Conservation (phyloP, 768 basidiomycete genomes). For the Leccinum incarnatum region DNA sequence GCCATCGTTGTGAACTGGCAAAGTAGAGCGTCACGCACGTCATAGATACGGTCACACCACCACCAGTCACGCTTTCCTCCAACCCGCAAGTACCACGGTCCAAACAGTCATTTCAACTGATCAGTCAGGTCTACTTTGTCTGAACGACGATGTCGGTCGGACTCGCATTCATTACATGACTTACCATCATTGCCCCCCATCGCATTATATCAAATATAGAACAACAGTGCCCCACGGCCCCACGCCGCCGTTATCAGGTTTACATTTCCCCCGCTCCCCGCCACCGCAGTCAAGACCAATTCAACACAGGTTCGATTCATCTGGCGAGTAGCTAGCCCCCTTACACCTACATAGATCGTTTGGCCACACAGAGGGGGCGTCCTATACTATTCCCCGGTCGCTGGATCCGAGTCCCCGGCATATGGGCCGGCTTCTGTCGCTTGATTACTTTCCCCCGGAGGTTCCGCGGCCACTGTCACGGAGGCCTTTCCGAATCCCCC, state of each 20-base stretch:
- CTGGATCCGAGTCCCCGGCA: neutral
- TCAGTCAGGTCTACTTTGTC: neutral
- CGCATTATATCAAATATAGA: neutral
- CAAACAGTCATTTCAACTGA: neutral
- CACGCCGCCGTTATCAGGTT: neutral
- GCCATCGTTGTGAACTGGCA: slow-evolving; percentile 25
- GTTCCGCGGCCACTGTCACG: neutral
- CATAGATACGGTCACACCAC: neutral
- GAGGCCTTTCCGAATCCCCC: neutral
- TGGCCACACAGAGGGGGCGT: neutral
- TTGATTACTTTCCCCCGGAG: neutral
- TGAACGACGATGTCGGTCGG: neutral
- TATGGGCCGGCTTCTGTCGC: neutral
- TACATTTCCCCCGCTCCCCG: neutral
- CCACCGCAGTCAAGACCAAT: slow-evolving; percentile 3
- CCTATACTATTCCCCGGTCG: neutral
- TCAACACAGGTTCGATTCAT: neutral
- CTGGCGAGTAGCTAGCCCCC: neutral
- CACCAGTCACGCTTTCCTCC: neutral
- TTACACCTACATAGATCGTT: neutral
- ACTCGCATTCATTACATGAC: neutral
- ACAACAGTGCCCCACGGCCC: neutral
- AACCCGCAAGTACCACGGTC: neutral
- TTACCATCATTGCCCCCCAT: neutral
- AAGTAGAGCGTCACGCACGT: slow-evolving; percentile 2